Evolutionary conservation across 305 asterid genomes (phyloP).

Genomic region (Euphrasia arctica): DNA sequence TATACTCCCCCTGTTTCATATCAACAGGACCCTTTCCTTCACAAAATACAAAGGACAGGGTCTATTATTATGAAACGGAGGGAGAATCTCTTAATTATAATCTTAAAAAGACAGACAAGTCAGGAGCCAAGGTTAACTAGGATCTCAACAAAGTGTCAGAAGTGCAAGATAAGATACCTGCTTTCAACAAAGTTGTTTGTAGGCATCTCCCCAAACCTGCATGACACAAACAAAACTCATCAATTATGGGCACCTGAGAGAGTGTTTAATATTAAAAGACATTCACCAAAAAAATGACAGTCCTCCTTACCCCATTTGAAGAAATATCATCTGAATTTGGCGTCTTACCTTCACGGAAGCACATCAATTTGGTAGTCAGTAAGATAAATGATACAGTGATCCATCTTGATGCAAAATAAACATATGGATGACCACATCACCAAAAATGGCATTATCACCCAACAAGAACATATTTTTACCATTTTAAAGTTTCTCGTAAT

Average conservation of each 20-base stretch:
- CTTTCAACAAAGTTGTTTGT: conserved; percentile 90
- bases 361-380: conserved; percentile 9
- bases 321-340: conserved; percentile 86
- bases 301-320: conserved; percentile 75
- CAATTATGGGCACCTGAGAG: conserved; percentile 10
- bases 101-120: conserved; percentile 2
- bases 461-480: neutral
- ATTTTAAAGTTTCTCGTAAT: too few relatives aligned
- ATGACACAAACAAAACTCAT: conserved; percentile 29
- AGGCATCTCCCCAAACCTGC: conserved; percentile 97
- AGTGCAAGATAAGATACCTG: conserved; percentile 50
- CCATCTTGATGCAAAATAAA: neutral
- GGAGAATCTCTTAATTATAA: neutral
- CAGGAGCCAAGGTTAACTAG: conserved; percentile 10
- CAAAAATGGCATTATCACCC: neutral
- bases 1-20: neutral
- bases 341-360: conserved; percentile 61
- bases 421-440: neutral
- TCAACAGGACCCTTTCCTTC: too few relatives aligned
- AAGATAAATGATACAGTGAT: neutral
- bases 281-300: neutral
- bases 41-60: too few relatives aligned
- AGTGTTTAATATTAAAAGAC: neutral
- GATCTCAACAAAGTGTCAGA: conserved; percentile 19
- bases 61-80: too few relatives aligned